These are phyloP conservation scores for Lactuca saligna DNA, from an alignment of 129 eudicot genomes.

Conservation along the genomic window DNA sequence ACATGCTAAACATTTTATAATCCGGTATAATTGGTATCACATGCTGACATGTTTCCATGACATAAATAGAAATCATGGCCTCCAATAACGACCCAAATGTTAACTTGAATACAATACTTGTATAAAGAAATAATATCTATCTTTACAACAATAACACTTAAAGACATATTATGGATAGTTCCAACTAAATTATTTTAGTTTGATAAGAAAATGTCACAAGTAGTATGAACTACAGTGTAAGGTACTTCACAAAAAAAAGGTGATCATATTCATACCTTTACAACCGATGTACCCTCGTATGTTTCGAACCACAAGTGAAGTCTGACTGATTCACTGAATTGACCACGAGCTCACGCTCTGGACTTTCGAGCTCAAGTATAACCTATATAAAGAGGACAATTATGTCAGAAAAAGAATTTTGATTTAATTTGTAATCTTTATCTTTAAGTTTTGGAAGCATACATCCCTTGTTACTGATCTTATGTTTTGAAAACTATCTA, in stretches of 20 bases:
- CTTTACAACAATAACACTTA: too few relatives aligned
- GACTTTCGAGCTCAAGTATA: slow-evolving; percentile 71
- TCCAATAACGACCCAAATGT: slow-evolving; percentile 27
- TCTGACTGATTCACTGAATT: slow-evolving; percentile 67
- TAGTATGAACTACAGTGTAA: background rate
- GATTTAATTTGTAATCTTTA: too few relatives aligned
- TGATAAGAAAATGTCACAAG: too few relatives aligned
- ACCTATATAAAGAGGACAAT: slow-evolving; percentile 33
- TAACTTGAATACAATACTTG: slow-evolving; percentile 12
- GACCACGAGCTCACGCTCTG: slow-evolving; percentile 57
- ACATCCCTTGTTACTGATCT: too few relatives aligned
- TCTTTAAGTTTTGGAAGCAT: too few relatives aligned
- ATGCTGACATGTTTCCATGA: slow-evolving; percentile 33
- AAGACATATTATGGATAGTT: too few relatives aligned
- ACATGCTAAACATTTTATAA: slow-evolving; percentile 11
- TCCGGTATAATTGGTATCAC: slow-evolving; percentile 24
- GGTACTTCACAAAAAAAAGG: background rate
- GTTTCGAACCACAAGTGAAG: slow-evolving; percentile 63
- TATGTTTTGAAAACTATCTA: too few relatives aligned
- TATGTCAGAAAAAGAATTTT: background rate
- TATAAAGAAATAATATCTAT: background rate
- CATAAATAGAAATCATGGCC: slow-evolving; percentile 25
- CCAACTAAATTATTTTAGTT: too few relatives aligned
- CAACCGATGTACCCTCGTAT: slow-evolving; percentile 35
- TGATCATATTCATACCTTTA: slow-evolving; percentile 1